phyloP scores from a whole-genome alignment of 345 rosid genomes.

The Alliaria petiolata region DNA sequence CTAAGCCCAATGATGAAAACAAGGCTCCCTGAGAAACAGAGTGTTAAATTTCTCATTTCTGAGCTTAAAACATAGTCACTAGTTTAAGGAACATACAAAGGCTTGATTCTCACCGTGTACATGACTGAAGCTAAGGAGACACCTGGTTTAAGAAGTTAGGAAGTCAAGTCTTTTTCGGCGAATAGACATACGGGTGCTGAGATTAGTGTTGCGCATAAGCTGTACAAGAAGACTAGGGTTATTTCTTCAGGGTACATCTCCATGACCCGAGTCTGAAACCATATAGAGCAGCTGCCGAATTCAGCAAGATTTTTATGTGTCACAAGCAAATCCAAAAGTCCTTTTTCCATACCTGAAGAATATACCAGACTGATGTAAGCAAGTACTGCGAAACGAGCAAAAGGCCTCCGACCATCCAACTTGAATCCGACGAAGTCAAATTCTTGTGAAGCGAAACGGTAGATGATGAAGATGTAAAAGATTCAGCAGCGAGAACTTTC shows the following conservation, averaged over 20 bases:
- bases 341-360: too few species aligned
- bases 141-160: slow-evolving; percentile 33
- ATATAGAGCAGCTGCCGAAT: too few species aligned
- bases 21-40: slow-evolving; percentile 24
- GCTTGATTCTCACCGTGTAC: slow-evolving; percentile 34
- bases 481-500: too few species aligned
- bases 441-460: too few species aligned
- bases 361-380: too few species aligned
- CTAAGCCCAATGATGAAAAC: background rate
- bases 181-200: slow-evolving; percentile 35
- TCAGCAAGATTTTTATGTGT: too few species aligned
- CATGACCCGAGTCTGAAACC: too few species aligned
- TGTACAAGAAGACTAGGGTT: slow-evolving; percentile 21
- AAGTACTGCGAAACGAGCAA: too few species aligned
- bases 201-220: slow-evolving; percentile 25
- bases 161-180: slow-evolving; percentile 32
- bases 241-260: slow-evolving; percentile 39
- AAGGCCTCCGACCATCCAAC: too few species aligned
- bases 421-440: too few species aligned
- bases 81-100: background rate
- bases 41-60: background rate
- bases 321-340: too few species aligned
- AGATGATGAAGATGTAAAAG: too few species aligned
- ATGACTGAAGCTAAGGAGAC: slow-evolving; percentile 27
- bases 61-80: background rate